Evolutionary conservation across 768 basidiomycete genomes (phyloP).

Genomic region (Suillus luteus): DNA sequence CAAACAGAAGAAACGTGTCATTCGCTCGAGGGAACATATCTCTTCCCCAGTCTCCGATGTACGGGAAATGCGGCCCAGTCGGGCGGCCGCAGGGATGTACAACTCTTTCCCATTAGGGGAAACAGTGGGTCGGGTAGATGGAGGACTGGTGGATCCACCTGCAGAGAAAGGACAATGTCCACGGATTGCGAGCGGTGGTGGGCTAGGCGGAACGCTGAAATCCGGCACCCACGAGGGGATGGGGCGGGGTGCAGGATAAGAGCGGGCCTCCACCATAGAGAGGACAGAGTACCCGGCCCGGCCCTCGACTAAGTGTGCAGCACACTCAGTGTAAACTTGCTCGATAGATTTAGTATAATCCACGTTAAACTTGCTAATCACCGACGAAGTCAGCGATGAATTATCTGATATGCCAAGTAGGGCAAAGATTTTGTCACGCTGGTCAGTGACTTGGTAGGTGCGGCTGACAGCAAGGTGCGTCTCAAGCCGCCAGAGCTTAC

Average conservation of each 20-base stretch:
- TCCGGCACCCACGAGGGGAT: slow-evolving; percentile 15
- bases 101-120: neutral
- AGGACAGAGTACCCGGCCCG: neutral
- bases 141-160: neutral
- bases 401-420: slow-evolving; percentile 10
- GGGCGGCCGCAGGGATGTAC: neutral
- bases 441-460: slow-evolving; percentile 15
- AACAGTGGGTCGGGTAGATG: neutral
- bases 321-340: neutral
- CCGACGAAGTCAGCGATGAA: neutral
- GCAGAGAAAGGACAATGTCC: neutral
- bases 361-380: neutral
- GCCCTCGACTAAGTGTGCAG: neutral
- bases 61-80: neutral
- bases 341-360: slow-evolving; percentile 1
- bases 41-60: neutral
- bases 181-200: neutral
- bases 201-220: neutral
- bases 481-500: neutral
- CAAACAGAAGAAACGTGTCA: neutral
- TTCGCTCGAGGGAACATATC: neutral
- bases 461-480: neutral
- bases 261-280: slow-evolving; percentile 1
- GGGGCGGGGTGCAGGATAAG: neutral
- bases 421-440: slow-evolving; percentile 16